Evolutionary conservation across 2,329 filamentous ascomycete species (phyloP).

Genomic region (Pseudogymnoascus sp.): DNA sequence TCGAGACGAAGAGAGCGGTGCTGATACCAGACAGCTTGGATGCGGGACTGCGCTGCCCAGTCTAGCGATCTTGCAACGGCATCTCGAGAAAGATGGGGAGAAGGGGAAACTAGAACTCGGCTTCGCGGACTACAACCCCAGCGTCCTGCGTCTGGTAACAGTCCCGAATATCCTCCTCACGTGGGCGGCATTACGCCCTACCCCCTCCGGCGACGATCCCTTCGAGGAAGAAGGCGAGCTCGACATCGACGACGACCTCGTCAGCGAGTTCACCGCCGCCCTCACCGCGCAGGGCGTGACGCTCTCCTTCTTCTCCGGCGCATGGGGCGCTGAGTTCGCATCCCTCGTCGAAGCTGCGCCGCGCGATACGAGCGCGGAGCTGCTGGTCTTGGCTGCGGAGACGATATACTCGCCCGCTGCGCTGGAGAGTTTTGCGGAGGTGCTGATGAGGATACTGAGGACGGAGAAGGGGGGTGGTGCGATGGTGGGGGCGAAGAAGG

Average conservation of each 20-base stretch:
- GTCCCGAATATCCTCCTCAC: conserved; percentile 68
- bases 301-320: conserved; percentile 64
- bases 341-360: conserved; percentile 40
- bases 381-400: conserved; percentile 63
- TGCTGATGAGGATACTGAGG: conserved; percentile 51
- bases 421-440: conserved; percentile 59
- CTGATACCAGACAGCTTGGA: conserved; percentile 48
- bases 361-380: conserved; percentile 18
- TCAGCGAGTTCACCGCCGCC: conserved; percentile 48
- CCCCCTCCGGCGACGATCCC: conserved; percentile 9
- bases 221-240: conserved; percentile 27
- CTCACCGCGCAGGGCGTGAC: conserved; percentile 44
- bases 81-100: conserved; percentile 20
- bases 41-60: conserved; percentile 71
- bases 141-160: conserved; percentile 70
- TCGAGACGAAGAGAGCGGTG: background rate
- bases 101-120: conserved; percentile 45
- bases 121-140: conserved; percentile 72
- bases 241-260: conserved; percentile 35
- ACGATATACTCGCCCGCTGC: conserved; percentile 76
- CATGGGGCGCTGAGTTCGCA: conserved; percentile 61
- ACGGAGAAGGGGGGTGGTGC: conserved; percentile 40
- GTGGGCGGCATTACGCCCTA: conserved; percentile 38
- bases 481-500: conserved; percentile 65
- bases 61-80: conserved; percentile 60